Base-by-base conservation (phyloP, 306 rosid genomes). In the Comarum palustre region DNA sequence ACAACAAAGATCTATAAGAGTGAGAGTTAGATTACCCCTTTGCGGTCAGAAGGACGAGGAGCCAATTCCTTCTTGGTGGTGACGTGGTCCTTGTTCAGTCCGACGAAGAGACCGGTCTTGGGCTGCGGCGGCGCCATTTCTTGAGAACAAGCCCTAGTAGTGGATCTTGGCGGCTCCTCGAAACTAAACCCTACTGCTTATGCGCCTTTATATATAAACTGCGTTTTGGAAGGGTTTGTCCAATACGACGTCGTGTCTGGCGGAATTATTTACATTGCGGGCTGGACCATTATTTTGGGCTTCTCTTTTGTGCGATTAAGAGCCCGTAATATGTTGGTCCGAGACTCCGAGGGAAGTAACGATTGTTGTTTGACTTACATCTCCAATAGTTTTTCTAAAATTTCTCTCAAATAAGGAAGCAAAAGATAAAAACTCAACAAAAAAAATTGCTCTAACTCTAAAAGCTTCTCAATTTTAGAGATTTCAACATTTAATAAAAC, bases 111-210 rank as follows among this genome's bases (percentile, higher is more conserved):
- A 62, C 91, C 93, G 14, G 85, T 84, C 67, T 77, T 82, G 19
- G 93, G 93, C 67, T 66, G 89, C 20, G 85, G 76, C 5, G 93
- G 93, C 79, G 93, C 93, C 93, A 88, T 88, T 77, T 75, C 81
- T 55, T 45, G 48, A 1, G 17, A 14, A 45, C 48, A 15, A 46
- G 15, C 2, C 51, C 51, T 46, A 46, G 48, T 13, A 42, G 31
- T 29, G 31, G 76, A 58, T 58, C 68, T 60, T 11, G 75, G 52
- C 75, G 32, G 57, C 75, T 11, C 63, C 43, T 15, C 1, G 75
- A 72, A 12, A 58, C 58, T 72, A 19, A 58, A 59, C 76, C 76
- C 76, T 72, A 58, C 24, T 2, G 68, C 29, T 6, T 2, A 2
- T 16, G 55, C 2, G 29, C 1, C 17, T 0, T 17, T 58, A 58